Base-by-base conservation (phyloP, 2,329 filamentous ascomycete species). In the Pyrenochaeta sp. region DNA sequence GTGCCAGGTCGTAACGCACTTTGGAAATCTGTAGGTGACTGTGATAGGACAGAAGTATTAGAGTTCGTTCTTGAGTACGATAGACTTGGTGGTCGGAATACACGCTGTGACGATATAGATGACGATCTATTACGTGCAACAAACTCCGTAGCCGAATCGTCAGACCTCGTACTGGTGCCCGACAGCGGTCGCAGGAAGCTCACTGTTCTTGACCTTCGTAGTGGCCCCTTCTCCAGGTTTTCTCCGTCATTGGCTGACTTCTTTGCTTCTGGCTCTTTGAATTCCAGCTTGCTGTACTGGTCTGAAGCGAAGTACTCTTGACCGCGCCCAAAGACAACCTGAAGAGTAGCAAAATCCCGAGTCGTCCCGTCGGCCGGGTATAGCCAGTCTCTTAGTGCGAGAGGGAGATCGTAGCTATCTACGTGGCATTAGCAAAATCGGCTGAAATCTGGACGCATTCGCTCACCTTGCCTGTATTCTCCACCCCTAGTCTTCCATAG, bases 291-390 rank as follows among this genome's bases (percentile, higher is more conserved):
- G 10, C 74, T 75, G 24, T 76, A 60, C 50, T 72, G 71, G 55
- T 79, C 77, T 4, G 76, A 78, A 1, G 77, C 77, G 50, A 78
- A 79, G 55, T 76, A 79, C 50, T 78, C 76, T 36, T 78, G 72
- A 7, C 75, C 74, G 10, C 75, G 73, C 0, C 76, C 77, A 30
- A 78, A 76, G 9, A 78, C 75, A 0, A 79, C 75, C 45, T 79
- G 77, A 1, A 79, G 69, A 1, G 72, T 73, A 1, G 66, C 61
- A 40, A 74, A 73, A 45, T 78, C 75, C 49, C 75, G 71, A 2
- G 54, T 71, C 1, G 67, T 56, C 15, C 71, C 72, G 36, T 74
- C 67, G 0, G 43, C 34, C 7, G 74, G 73, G 40, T 75, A 78
- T 1, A 79, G 66, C 73, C 75, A 79, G 42, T 72, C 61, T 39